Evolutionary conservation across 352 stramenopile genomes (phyloP), one percentile per base, ranked within the genome.

Genomic region (Thraustochytrium striatum): DNA sequence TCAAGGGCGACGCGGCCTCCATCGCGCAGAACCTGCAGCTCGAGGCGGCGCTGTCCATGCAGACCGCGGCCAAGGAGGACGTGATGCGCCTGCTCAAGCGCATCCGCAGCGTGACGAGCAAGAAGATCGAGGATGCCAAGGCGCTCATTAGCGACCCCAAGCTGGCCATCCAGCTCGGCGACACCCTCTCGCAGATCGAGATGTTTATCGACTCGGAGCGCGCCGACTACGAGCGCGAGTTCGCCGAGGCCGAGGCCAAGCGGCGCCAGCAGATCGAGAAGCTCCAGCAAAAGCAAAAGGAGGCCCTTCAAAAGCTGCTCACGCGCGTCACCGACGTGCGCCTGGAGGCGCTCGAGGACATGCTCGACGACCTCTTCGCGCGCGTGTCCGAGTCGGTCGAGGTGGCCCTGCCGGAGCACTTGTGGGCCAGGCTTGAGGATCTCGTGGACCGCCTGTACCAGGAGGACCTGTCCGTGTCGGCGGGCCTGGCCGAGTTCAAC

Each of bases 351-450:
- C 65, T 75, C n/a, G 65, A 75, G 32, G 65, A 75, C 16, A 75
- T 75, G 65, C 65, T 75, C 19, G 52, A 75, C 30, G 65, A 75
- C 41, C 65, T 75, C 44, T 75, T 75, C 36, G 65, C 65, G 35
- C 65, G 65, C 65, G 52, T 75, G 52, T 39, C 65, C 28, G 52
- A 61, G 2, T 75, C 65, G 0, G 44, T 75, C 44, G 65, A 75
- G 52, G 65, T 75, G 19, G 35, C n/a, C 8, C 52, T 75, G 9
- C 65, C 65, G 3, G n/a, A 3, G 0, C 21, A 5, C 25, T 55
- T 55, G 39, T 75, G 65, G 65, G 11, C 32, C 13, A 5, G 5
- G n/a, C 39, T 75, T 21, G 65, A 75, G 52, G 52, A 8, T 30
- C 65, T 75, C 25, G 65, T 75, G 33, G 65, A 75, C 39, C 16